phyloP scores from a whole-genome alignment of 768 basidiomycete genomes.

The Naematelia encephala region DNA sequence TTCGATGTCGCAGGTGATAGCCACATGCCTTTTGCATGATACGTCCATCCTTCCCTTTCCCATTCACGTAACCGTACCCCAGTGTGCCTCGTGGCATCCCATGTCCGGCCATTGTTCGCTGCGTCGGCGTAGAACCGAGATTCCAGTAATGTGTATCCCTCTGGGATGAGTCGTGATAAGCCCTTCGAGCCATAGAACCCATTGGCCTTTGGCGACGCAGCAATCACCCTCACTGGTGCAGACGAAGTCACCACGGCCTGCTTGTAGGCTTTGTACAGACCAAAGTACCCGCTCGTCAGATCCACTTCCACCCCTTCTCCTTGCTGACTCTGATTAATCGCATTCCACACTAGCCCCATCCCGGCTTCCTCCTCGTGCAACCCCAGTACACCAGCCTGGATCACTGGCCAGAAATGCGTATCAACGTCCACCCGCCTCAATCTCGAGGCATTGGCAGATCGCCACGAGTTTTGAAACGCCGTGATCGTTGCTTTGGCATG shows the following conservation, averaged over 20 bases:
- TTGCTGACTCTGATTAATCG: constrained; percentile 37
- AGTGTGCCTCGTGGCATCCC: constrained; percentile 29
- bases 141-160: constrained; percentile 86
- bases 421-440: constrained; percentile 48
- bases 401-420: constrained; percentile 70
- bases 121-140: constrained; percentile 61
- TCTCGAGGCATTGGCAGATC: constrained; percentile 28
- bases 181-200: constrained; percentile 89
- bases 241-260: constrained; percentile 61
- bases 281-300: constrained; percentile 94
- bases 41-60: constrained; percentile 88
- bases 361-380: constrained; percentile 78
- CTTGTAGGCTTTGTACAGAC: constrained; percentile 76
- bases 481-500: constrained; percentile 61
- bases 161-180: constrained; percentile 87
- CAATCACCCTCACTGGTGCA: constrained; percentile 65
- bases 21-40: constrained; percentile 98
- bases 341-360: constrained; percentile 47
- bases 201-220: constrained; percentile 90
- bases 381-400: constrained; percentile 84
- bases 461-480: constrained; percentile 59
- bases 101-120: constrained; percentile 27
- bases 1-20: constrained; percentile 54
- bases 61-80: constrained; percentile 80
- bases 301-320: constrained; percentile 53